phyloP scores from a whole-genome alignment of 306 rosid species.

The Mimosa pudica region DNA sequence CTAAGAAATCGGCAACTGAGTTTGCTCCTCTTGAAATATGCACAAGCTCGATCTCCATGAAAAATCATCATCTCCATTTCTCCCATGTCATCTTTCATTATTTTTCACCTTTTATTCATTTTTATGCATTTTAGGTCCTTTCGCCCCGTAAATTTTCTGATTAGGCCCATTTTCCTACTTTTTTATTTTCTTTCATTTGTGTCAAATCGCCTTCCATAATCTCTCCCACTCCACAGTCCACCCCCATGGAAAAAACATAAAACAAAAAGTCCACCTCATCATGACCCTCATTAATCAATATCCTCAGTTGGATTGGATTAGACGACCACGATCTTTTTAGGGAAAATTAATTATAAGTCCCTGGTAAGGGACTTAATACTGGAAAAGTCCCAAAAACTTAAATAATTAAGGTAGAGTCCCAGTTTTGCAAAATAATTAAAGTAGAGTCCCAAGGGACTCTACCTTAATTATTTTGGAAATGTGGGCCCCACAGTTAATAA shows the following conservation, averaged over 20 bases:
- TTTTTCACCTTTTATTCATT: not conserved
- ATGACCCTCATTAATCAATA: not conserved
- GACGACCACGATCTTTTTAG: conserved; percentile 35
- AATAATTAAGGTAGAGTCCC: no score
- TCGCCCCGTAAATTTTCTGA: not conserved
- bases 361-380: no score
- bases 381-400: no score
- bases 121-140: no score
- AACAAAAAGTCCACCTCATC: not conserved
- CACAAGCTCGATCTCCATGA: no score
- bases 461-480: no score
- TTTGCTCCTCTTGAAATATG: no score
- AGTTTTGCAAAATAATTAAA: no score
- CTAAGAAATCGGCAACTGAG: no score
- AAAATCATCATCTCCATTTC: not conserved
- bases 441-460: no score
- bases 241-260: not conserved
- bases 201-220: not conserved
- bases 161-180: not conserved
- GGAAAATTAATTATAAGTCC: no score
- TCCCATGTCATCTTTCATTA: not conserved
- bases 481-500: no score
- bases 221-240: not conserved
- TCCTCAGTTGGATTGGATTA: conserved; percentile 7
- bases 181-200: not conserved